Evolutionary conservation across 2,329 filamentous ascomycete genomes (phyloP), one percentile per base, ranked within the genome.

Genomic region (Aspergillus bombycis): DNA sequence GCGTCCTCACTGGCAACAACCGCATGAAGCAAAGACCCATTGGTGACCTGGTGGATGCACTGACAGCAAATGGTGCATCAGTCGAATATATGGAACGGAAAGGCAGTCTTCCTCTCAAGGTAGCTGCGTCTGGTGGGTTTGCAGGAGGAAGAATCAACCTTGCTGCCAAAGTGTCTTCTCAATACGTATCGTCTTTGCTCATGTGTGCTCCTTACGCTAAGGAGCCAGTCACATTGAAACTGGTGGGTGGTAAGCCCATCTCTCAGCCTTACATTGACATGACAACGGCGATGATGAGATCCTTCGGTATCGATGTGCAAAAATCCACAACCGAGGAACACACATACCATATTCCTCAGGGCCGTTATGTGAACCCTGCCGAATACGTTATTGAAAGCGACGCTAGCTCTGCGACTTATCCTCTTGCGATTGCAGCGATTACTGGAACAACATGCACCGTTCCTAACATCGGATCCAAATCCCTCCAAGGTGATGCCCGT

Each of bases 181-280:
- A 99, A 80, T 99, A 98, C 75, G 95, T 99, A 43, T 98, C 95
- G 0, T 97, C 94, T 1, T 89, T 99, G 67, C 84, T 99, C 58
- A 96, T 99, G 92, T 96, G 93, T 63, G 95, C 95, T 0, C 95
- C 95, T 0, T 99, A 98, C 74, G 95, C 95, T 53, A 97, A 97
- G 80, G 89, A 93, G 66, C 92, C 94, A 0, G 94, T 99, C 43
- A 97, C 93, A 0, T 82, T 99, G 68, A 90, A 89, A 46, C 85
- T 99, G 45, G 90, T 98, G 14, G 95, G 95, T n/a, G 95, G 94
- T 61, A 98, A 97, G 78, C 94, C 95, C 50, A 97, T 99, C 68
- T 98, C 94, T 1, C 94, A 98, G 76, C 89, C 90, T 2, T 99
- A 99, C 77, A 98, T 99, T 72, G 93, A 99, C 76, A 98, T 99